These are phyloP conservation scores for Phytopythium cucurbitacearum DNA, from an alignment of 352 stramenopile genomes.

Conservation along the genomic window DNA sequence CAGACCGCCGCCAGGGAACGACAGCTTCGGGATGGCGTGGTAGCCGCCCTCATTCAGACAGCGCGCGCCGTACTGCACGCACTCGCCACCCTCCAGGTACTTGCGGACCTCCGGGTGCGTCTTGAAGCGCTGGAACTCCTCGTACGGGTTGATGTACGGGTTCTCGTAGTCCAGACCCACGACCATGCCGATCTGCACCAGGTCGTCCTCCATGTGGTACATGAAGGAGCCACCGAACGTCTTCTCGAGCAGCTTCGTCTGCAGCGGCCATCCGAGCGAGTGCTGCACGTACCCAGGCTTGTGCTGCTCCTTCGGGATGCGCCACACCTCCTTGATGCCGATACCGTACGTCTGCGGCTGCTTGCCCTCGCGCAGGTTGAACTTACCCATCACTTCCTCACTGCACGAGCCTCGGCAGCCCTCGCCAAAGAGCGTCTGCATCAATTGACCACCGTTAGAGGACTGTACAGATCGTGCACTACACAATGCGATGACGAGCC, in stretches of 20 bases:
- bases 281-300: slow-evolving; percentile 96
- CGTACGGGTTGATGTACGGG: slow-evolving; percentile 98
- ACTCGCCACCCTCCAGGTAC: slow-evolving; percentile 95
- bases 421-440: slow-evolving; percentile 97
- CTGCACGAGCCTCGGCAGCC: slow-evolving; percentile 96
- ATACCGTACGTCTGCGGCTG: slow-evolving; percentile 97
- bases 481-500: background rate
- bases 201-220: slow-evolving; percentile 98
- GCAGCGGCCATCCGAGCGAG: slow-evolving; percentile 97
- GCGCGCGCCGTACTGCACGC: slow-evolving; percentile 96
- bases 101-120: slow-evolving; percentile 93
- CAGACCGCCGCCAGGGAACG: slow-evolving; percentile 94
- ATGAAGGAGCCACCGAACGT: slow-evolving; percentile 98
- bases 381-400: slow-evolving; percentile 96
- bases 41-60: slow-evolving; percentile 94
- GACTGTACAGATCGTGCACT: background rate
- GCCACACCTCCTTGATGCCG: slow-evolving; percentile 98
- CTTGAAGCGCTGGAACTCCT: slow-evolving; percentile 99
- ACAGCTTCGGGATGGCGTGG: slow-evolving; percentile 98
- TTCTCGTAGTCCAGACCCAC: slow-evolving; percentile 99
- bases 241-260: slow-evolving; percentile 89
- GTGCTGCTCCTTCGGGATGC: slow-evolving; percentile 91
- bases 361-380: slow-evolving; percentile 88
- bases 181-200: slow-evolving; percentile 95
- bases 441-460: slow-evolving; percentile 5